Percentiles rank a stretch among this genome's conserved stretches.
Conservation (phyloP, 176 grass and related monocot species). For the Oryza rufipogon region DNA sequence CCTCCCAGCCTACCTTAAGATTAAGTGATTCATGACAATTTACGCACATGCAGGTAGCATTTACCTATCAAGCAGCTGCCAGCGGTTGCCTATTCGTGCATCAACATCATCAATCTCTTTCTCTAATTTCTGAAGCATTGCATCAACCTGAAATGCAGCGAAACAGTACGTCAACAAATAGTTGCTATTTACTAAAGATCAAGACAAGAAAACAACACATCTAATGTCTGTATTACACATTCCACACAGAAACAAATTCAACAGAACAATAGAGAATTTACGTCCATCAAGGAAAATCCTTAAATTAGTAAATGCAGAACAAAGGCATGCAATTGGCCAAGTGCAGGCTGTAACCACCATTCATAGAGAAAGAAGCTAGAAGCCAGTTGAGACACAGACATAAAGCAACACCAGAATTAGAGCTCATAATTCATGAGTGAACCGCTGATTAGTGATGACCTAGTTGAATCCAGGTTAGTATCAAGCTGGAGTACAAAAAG, state of each 20-base stretch:
- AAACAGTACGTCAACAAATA: slow-evolving; percentile 4
- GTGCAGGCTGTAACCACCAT: neutral
- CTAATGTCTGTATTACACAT: neutral
- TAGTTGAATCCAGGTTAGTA: neutral
- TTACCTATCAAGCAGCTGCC: slow-evolving; percentile 97
- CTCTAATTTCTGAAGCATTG: slow-evolving; percentile 88
- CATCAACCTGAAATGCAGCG: slow-evolving; percentile 81
- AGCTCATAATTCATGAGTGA: neutral
- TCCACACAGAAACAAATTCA: slow-evolving; percentile 5
- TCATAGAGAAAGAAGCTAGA: neutral
- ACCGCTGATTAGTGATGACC: neutral
- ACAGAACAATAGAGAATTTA: neutral
- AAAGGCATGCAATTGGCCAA: neutral
- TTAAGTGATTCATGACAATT: neutral
- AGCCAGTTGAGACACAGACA: neutral
- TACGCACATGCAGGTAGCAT: neutral
- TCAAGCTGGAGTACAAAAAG: neutral
- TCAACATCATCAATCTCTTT: slow-evolving; percentile 99
- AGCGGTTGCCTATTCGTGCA: slow-evolving; percentile 87
- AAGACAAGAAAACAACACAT: neutral
- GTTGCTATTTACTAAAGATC: neutral
- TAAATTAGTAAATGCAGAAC: neutral
- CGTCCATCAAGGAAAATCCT: slow-evolving; percentile 7
- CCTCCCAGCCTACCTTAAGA: slow-evolving; percentile 2
- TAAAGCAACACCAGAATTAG: neutral